phyloP scores from a whole-genome alignment of 202 grass and related monocot genomes.

The Hordeum pubiflorum region DNA sequence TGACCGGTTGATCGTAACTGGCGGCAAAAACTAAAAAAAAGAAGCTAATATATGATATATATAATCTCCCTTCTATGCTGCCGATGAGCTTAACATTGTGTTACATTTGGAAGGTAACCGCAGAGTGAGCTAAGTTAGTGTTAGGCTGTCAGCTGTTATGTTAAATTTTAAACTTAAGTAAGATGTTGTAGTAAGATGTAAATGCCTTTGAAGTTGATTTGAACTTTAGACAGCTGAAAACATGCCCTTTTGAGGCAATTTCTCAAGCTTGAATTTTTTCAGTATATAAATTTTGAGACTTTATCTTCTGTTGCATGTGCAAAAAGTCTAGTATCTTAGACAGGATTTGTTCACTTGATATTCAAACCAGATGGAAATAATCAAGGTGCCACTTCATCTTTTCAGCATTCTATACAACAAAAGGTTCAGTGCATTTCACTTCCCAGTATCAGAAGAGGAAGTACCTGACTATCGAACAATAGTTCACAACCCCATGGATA shows the following conservation, averaged over 20 bases:
- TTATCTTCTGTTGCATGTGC: not conserved
- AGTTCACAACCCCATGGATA: constrained; percentile 90
- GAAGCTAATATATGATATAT: too few species aligned
- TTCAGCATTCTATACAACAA: constrained; percentile 92
- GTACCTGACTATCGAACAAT: constrained; percentile 77
- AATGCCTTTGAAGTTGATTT: not conserved
- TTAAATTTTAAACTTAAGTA: not conserved
- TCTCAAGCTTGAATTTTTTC: not conserved
- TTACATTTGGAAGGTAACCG: too few species aligned
- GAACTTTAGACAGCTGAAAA: constrained; percentile 1
- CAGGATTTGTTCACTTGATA: constrained; percentile 10
- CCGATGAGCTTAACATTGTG: too few species aligned
- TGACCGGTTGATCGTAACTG: not conserved
- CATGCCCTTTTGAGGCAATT: not conserved
- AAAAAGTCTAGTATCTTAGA: constrained; percentile 1
- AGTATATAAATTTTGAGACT: not conserved
- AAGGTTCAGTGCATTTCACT: constrained; percentile 84
- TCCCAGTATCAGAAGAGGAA: constrained; percentile 87
- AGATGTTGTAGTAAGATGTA: not conserved
- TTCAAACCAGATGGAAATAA: constrained; percentile 18
- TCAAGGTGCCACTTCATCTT: constrained; percentile 31
- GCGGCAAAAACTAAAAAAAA: not conserved
- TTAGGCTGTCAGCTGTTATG: not conserved
- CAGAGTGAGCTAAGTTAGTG: not conserved
- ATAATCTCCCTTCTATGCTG: too few species aligned